phyloP scores from a whole-genome alignment of 164 flowering plant species.

The Liriodendron chinense region DNA sequence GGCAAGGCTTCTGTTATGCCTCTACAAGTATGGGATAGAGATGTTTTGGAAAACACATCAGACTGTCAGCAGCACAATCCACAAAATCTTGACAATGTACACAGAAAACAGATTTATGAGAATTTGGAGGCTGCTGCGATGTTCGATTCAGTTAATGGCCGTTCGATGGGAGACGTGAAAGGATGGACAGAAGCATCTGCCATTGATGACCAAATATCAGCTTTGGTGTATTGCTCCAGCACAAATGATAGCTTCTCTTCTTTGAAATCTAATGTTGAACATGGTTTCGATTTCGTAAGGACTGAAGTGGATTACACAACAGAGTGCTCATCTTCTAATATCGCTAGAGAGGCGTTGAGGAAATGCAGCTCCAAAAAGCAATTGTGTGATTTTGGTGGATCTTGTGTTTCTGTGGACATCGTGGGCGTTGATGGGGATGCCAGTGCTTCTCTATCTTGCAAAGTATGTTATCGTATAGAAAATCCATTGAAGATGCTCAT shows the following conservation, averaged over 20 bases:
- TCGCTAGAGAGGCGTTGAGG: slow-evolving; percentile 17
- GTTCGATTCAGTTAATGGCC: slow-evolving; percentile 17
- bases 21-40: slow-evolving; percentile 11
- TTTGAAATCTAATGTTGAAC: neutral
- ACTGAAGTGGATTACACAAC: slow-evolving; percentile 44
- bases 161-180: slow-evolving; percentile 17
- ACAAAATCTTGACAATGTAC: slow-evolving; percentile 1
- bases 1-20: neutral
- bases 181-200: slow-evolving; percentile 16
- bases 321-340: slow-evolving; percentile 76
- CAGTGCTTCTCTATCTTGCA: slow-evolving; percentile 34
- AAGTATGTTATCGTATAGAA: slow-evolving; percentile 8
- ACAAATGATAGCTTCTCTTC: no score
- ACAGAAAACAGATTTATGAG: slow-evolving; percentile 5
- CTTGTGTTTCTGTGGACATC: slow-evolving; percentile 12
- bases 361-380: slow-evolving; percentile 47
- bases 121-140: slow-evolving; percentile 9
- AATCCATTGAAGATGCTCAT: slow-evolving; percentile 14
- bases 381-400: slow-evolving; percentile 31
- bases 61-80: neutral
- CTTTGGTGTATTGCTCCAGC: slow-evolving; percentile 24
- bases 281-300: slow-evolving; percentile 33
- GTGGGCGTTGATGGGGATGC: slow-evolving; percentile 9
- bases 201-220: slow-evolving; percentile 10
- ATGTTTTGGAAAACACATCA: neutral